Evolutionary conservation across 129 eudicot species (phyloP), one percentile per base, ranked within the genome.

Genomic region (Oenanthe sinensis): DNA sequence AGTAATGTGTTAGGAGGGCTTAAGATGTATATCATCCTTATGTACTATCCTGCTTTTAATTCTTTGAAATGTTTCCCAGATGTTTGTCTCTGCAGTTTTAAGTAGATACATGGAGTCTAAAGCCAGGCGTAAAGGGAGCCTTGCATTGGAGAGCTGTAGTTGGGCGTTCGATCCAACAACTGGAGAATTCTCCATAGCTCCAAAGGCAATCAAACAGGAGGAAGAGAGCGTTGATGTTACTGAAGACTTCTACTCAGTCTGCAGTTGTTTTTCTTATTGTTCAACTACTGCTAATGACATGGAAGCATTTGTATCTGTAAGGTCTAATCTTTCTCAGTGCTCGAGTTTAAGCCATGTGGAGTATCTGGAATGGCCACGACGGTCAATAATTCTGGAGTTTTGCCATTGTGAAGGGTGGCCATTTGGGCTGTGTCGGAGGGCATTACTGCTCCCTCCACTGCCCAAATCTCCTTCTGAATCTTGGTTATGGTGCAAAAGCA

Each of bases 371-470:
- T 80, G 70, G 55, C 78, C 58, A 45, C 85, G 85, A 75, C 83
- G 84, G 20, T 86, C 89, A 3, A 79, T 94, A 47, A 82, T 94
- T 45, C 81, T 84, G 33, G 97, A 94, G 86, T 81, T 94, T 28
- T 49, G 89, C 68, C 92, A 87, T 54, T 88, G 91, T 80, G 87
- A 91, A 39, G 98, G 98, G 12, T 91, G 98, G 98, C 98, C 98
- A 1, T 93, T 93, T 80, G 98, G 98, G 30, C 85, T 93, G 8
- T 86, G 93, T 80, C 80, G 93, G 81, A 91, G 85, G 87, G 88
- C 90, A 11, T 80, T 93, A 67, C 82, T 94, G 81, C 95, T 91
- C 79, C 98, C 98, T 47, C 98, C 98, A 13, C 86, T 91, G 80
- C 98, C 93, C 10, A 91, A 91, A 77, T 90, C 97, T 30, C 97